Evolutionary conservation across 1,139 yeast genomes (phyloP), one percentile per base, ranked within the genome.

Genomic region (Zhuliangozyma blackwelliae): DNA sequence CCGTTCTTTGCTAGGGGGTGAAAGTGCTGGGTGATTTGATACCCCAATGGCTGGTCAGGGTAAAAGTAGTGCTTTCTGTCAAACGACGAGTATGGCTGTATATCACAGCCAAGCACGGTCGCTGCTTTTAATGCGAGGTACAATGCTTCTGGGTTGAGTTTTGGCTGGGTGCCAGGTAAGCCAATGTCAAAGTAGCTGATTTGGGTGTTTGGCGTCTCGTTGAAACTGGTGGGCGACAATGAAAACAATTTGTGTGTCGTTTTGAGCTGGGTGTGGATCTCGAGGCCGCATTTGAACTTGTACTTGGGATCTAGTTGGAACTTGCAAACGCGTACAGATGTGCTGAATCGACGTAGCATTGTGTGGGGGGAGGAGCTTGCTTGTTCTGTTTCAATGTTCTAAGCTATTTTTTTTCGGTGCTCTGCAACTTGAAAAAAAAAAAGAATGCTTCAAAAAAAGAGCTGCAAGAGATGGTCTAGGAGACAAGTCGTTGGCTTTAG

Each of bases 11-110:
- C 95, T 34, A 86, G 67, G 1, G 99, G 97, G 33, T 73, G 72
- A 54, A 76, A 88, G 52, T 79, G 86, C 61, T 92, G 99, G 0
- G 99, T 92, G 39, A 92, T 82, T 55, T 92, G 99, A 57, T 89
- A 92, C 0, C 99, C 99, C 37, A 86, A 64, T 0, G 98, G 98
- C 58, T 92, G 97, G 57, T 92, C 99, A 1, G 94, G 94, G 55
- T 92, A 92, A 57, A 92, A 90, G 58, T 92, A 92, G 57, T 92
- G 99, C 57, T 92, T 92, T 45, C 99, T 67, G 55, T 92, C 99
- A 57, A 92, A 92, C 2, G 82, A 65, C 0, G 92, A 83, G 9
- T 55, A 48, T 0, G 60, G 46, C 41, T 78, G 77, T 13, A 92
- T 72, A 0, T 68, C 58, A 44, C 90, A 77, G 32, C 81, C 70